These are phyloP conservation scores for Microcyclospora pomicola DNA, from an alignment of 2,329 filamentous ascomycete species.

Conservation along the genomic window DNA sequence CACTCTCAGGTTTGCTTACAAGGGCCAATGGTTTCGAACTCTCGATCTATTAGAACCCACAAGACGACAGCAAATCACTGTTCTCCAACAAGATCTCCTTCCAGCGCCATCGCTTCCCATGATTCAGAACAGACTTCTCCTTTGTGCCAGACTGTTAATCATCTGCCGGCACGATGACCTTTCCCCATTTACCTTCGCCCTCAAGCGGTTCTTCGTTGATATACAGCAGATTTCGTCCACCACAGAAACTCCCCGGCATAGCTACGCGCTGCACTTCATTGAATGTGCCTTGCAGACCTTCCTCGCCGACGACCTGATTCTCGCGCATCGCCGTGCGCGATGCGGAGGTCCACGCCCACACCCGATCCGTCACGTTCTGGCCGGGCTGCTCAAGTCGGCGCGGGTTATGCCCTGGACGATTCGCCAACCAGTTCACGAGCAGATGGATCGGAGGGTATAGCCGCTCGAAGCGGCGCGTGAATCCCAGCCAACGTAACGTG, in stretches of 20 bases:
- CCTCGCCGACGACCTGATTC: constrained; percentile 4
- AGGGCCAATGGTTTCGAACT: too few species aligned
- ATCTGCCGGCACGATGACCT: background rate
- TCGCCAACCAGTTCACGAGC: constrained; percentile 40
- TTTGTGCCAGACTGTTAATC: too few species aligned
- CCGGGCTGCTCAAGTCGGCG: constrained; percentile 47
- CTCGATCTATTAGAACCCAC: too few species aligned
- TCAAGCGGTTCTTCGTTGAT: constrained; percentile 9
- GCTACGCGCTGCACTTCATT: constrained; percentile 6
- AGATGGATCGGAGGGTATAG: constrained; percentile 47
- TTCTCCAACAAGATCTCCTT: too few species aligned
- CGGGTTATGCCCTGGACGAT: constrained; percentile 46
- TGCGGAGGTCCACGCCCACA: constrained; percentile 35
- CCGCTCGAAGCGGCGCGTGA: constrained; percentile 51
- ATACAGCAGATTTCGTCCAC: constrained; percentile 7
- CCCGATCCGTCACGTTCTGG: constrained; percentile 36
- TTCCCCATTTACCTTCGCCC: constrained; percentile 7
- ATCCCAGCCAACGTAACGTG: constrained; percentile 44
- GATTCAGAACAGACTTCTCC: too few species aligned
- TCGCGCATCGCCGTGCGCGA: background rate
- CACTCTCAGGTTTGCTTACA: too few species aligned
- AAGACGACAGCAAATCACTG: too few species aligned
- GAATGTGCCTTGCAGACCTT: constrained; percentile 4
- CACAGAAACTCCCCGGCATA: constrained; percentile 10
- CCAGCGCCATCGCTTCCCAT: too few species aligned